phyloP scores from a whole-genome alignment of 352 stramenopile genomes.

The Hyaloperonospora arabidopsidis region DNA sequence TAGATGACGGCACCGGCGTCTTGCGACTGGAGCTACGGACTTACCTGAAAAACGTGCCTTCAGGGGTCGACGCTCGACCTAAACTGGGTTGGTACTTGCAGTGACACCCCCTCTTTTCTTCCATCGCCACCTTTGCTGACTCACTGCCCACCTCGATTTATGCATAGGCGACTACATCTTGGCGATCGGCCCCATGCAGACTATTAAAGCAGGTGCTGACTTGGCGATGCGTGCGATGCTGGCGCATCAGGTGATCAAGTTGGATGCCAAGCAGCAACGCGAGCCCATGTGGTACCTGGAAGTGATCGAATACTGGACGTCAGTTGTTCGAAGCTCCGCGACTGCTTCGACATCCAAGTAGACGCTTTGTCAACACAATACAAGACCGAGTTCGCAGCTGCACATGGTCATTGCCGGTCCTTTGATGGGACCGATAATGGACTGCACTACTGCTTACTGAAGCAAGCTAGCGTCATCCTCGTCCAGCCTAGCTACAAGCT shows the following conservation, averaged over 20 bases:
- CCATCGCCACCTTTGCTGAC: background rate
- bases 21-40: slow-evolving; percentile 49
- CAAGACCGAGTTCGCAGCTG: slow-evolving; percentile 9
- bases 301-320: slow-evolving; percentile 65
- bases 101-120: background rate
- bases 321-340: slow-evolving; percentile 19
- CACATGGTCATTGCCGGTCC: slow-evolving; percentile 26
- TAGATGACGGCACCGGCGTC: slow-evolving; percentile 73
- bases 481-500: too few relatives aligned
- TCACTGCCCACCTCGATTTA: background rate
- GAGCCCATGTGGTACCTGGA: slow-evolving; percentile 67
- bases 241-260: slow-evolving; percentile 53
- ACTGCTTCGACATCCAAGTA: slow-evolving; percentile 1
- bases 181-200: slow-evolving; percentile 63
- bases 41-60: slow-evolving; percentile 56
- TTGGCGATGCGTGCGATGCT: slow-evolving; percentile 26
- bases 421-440: slow-evolving; percentile 28
- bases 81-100: slow-evolving; percentile 29
- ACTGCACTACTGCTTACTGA: slow-evolving; percentile 10
- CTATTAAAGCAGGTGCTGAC: slow-evolving; percentile 16
- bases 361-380: slow-evolving; percentile 8
- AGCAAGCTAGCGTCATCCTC: background rate
- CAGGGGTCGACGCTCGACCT: slow-evolving; percentile 34
- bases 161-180: slow-evolving; percentile 61
- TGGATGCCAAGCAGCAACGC: slow-evolving; percentile 47